Base-by-base conservation (phyloP, 441 rosid genomes). In the Gossypium aridum region DNA sequence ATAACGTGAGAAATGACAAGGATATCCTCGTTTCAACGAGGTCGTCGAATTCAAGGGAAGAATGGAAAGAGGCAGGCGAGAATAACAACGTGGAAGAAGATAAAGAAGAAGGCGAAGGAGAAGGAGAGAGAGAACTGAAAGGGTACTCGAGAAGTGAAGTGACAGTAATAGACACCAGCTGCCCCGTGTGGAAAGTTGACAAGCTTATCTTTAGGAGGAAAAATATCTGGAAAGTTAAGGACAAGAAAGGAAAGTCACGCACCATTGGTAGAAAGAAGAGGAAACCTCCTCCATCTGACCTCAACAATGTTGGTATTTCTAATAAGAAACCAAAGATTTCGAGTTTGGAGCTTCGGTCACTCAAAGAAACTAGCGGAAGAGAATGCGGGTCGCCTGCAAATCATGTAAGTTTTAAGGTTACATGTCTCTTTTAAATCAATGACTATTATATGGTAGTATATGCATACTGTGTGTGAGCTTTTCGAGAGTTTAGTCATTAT, bases 91-190 rank as follows among this genome's bases (percentile, higher is more conserved):
- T 19, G 72, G 83, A 78, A 74, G 70, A 70, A 3, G 85, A 65
- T 12, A 84, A 79, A 74, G 70, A 70, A 4, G 85, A 59, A n/a
- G 85, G 77, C 20, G 86, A 73, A 49, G 88, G 83, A 17, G 83
- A 66, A 60, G 85, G 80, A 61, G 88, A 88, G 71, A 80, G 75
- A 78, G 94, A 84, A 81, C 68, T 93, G 37, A 80, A 85, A 5
- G 97, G 97, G 10, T 94, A 85, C 76, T 91, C 98, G 71, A 91
- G 90, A 80, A 92, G 97, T 70, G 98, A 94, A 79, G 97, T 92
- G 82, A 92, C 97, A 3, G 93, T 94, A 51, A 94, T 94, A 4
- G 98, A 94, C 73, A 92, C 97, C n/a, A 92, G 95, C 86, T 83
- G 85, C 23, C 76, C 78, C 37, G 83, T 72, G 70, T 94, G 98